Evolutionary conservation across 352 stramenopile genomes (phyloP), one percentile per base, ranked within the genome.

Genomic region (Phytophthora palmivora): DNA sequence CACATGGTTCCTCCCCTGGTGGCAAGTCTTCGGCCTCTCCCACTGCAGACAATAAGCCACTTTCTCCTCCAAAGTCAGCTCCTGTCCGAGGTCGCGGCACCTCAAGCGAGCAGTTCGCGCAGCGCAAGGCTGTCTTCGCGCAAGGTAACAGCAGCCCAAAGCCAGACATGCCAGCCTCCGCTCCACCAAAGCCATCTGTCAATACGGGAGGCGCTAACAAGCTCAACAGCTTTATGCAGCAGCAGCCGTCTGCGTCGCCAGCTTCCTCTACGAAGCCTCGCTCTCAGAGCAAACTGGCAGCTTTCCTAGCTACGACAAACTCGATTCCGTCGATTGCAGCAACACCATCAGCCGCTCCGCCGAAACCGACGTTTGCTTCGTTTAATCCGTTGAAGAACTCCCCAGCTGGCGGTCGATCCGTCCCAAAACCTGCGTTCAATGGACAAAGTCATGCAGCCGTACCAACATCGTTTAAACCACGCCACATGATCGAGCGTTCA

Each of bases 211-310:
- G 51, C 33, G 64, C 60, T 18, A 94, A 78, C 57, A 91, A 95
- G 51, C 78, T 96, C 22, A 80, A 76, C 30, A 77, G 76, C 45
- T 95, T 96, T 49, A 92, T 94, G 73, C 76, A 79, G 60, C 84
- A 93, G 45, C 78, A 90, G 49, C 78, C 86, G 43, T 46, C 72
- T 0, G 30, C 77, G 3, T 63, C 82, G 1, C 18, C 58, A 8
- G 64, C 21, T 7, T 54, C 60, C 4, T 56, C 52, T 9, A 56
- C 38, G 36, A 92, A 92, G 48, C 39, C 72, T 32, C 74, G 84
- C 0, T 87, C 84, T 5, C 78, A 89, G 64, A 91, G 68, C 58
- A 96, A 96, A 51, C 68, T 96, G 42, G 78, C 82, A 5, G 82
- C 82, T 18, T 96, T 96, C 56, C 58, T 96, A 4, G 82, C 84